Evolutionary conservation across 805 yeast genomes (phyloP).

Genomic region (Wickerhamomyces chaumierensis): DNA sequence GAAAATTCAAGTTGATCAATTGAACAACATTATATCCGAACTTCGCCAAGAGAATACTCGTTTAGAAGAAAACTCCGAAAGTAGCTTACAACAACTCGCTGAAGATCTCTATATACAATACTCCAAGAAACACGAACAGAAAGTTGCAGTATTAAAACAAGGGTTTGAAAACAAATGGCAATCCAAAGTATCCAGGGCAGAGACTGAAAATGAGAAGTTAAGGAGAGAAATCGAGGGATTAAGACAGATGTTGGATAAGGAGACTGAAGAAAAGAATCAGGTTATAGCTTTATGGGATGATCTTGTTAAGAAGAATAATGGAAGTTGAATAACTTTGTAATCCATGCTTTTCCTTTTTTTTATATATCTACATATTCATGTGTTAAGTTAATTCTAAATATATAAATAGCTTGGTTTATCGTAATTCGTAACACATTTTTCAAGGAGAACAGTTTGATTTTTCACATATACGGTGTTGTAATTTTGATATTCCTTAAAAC

Average conservation of each 20-base stretch:
- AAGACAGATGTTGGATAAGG: conserved; percentile 35
- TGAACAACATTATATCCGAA: conserved; percentile 18
- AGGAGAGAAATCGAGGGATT: conserved; percentile 42
- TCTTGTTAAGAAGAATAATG: conserved; percentile 2
- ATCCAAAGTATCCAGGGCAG: conserved; percentile 29
- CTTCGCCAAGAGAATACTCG: conserved; percentile 23
- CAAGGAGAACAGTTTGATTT: no score
- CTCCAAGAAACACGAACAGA: conserved; percentile 65
- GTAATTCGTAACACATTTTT: no score
- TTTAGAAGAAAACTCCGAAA: conserved; percentile 39
- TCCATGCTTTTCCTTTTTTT: no score
- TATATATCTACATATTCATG: no score
- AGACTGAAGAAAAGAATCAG: conserved; percentile 46
- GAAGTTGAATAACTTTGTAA: background rate
- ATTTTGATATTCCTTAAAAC: no score
- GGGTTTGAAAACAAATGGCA: conserved; percentile 47
- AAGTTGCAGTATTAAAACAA: conserved; percentile 49
- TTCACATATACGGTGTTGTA: no score
- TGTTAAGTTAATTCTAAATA: no score
- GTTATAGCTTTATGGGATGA: conserved; percentile 40
- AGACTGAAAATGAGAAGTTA: conserved; percentile 31
- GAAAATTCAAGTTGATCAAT: conserved; percentile 2
- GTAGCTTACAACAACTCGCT: conserved; percentile 49
- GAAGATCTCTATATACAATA: conserved; percentile 64
- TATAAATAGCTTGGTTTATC: no score